A percentile compares a stretch with the other conserved stretches of the same genome.
These are phyloP conservation scores for Aspergillus piperis DNA, from an alignment of 2,329 filamentous ascomycete species.

Conservation along the genomic window DNA sequence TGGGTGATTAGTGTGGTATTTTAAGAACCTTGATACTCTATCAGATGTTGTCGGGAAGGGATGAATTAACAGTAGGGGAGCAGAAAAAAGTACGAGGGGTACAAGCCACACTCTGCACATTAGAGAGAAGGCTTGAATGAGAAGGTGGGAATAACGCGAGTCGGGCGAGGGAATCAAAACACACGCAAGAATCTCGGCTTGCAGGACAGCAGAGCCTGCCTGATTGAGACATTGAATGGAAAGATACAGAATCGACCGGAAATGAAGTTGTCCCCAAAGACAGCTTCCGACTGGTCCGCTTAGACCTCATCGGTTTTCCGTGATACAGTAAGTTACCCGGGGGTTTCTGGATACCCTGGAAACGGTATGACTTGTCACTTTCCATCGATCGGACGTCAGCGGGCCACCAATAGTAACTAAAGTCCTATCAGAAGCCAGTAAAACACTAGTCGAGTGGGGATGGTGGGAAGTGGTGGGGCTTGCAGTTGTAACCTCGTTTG, in stretches of 20 bases:
- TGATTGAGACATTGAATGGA: neutral
- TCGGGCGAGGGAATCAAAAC: neutral
- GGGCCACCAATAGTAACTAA: neutral
- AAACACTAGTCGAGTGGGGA: too few relatives aligned
- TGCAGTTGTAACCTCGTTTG: too few relatives aligned
- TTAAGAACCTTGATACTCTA: neutral
- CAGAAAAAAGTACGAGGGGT: too few relatives aligned
- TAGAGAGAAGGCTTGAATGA: neutral
- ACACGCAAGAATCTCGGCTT: too few relatives aligned
- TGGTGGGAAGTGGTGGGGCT: too few relatives aligned
- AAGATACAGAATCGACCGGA: neutral
- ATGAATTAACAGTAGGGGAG: too few relatives aligned
- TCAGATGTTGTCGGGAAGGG: too few relatives aligned
- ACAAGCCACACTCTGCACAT: too few relatives aligned
- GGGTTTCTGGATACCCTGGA: neutral
- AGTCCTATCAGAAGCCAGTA: neutral
- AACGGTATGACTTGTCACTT: neutral
- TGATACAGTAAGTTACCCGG: neutral
- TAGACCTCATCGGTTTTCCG: neutral
- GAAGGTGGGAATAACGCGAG: neutral
- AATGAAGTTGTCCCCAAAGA: neutral
- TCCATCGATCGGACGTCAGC: slow-evolving; percentile 1
- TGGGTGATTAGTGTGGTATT: neutral
- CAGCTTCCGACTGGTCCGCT: neutral
- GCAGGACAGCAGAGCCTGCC: neutral